Conservation (phyloP, 306 rosid genomes). For the Malus orientalis region DNA sequence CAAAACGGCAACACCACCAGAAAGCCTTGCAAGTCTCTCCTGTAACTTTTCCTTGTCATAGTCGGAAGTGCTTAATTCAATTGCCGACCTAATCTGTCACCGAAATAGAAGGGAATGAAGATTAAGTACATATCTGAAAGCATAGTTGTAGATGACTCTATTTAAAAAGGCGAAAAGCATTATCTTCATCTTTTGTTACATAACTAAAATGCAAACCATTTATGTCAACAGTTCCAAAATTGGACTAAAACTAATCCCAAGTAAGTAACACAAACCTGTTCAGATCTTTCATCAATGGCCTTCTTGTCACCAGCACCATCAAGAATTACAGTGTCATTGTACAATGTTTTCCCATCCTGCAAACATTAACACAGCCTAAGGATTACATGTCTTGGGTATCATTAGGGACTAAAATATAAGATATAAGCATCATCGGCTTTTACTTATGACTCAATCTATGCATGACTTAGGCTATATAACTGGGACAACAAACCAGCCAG, state of each 20-base stretch:
- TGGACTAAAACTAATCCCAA: neutral
- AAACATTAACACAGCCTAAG: slow-evolving; percentile 18
- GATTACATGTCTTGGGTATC: neutral
- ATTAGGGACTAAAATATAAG: neutral
- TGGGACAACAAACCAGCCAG: neutral
- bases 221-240: neutral
- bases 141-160: neutral
- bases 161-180: neutral
- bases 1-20: slow-evolving; percentile 96
- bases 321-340: slow-evolving; percentile 88
- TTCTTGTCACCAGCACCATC: slow-evolving; percentile 95
- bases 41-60: slow-evolving; percentile 93
- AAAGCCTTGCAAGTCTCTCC: slow-evolving; percentile 89
- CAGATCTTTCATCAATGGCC: slow-evolving; percentile 84
- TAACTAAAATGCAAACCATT: neutral
- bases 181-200: neutral
- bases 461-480: neutral
- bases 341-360: slow-evolving; percentile 89
- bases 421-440: neutral
- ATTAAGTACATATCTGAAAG: neutral
- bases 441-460: neutral
- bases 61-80: slow-evolving; percentile 80
- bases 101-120: neutral
- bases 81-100: slow-evolving; percentile 66
- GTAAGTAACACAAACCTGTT: slow-evolving; percentile 54